Evolutionary conservation across 2,329 filamentous ascomycete species (phyloP).

Genomic region (Aureobasidium sp.): DNA sequence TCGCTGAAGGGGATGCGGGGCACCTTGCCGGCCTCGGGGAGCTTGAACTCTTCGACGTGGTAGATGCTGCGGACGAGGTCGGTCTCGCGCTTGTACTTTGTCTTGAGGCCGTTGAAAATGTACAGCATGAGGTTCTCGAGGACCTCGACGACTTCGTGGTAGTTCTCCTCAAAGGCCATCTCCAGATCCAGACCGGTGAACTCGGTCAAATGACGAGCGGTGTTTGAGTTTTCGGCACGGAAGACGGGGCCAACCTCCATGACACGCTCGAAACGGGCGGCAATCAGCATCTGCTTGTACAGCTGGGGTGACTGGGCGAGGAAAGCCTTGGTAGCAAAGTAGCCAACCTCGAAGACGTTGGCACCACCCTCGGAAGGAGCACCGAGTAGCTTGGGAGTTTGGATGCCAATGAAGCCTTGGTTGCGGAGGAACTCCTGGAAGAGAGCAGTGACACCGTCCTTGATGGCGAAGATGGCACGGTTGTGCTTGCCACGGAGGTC

Average conservation of each 20-base stretch:
- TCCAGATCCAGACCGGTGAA: slow-evolving; percentile 85
- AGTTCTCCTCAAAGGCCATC: slow-evolving; percentile 76
- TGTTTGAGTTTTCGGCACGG: slow-evolving; percentile 79
- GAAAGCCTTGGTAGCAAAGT: slow-evolving; percentile 77
- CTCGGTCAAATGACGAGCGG: slow-evolving; percentile 76
- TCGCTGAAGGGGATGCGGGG: slow-evolving; percentile 70
- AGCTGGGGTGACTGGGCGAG: slow-evolving; percentile 76
- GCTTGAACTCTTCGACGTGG: slow-evolving; percentile 66
- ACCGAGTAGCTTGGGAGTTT: slow-evolving; percentile 81
- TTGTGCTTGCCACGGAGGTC: slow-evolving; percentile 87
- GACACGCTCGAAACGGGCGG: slow-evolving; percentile 66
- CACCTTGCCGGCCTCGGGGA: slow-evolving; percentile 65
- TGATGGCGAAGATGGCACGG: slow-evolving; percentile 72
- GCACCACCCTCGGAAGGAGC: slow-evolving; percentile 87
- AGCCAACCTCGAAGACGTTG: slow-evolving; percentile 83
- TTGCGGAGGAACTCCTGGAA: slow-evolving; percentile 72
- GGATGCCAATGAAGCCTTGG: slow-evolving; percentile 70
- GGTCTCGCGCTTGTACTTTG: slow-evolving; percentile 61
- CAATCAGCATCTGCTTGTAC: slow-evolving; percentile 82
- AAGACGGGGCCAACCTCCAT: slow-evolving; percentile 75
- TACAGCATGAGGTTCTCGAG: slow-evolving; percentile 66
- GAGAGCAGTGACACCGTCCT: slow-evolving; percentile 55
- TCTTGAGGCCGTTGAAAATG: slow-evolving; percentile 68
- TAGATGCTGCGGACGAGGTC: slow-evolving; percentile 64
- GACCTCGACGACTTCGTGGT: slow-evolving; percentile 63